These are phyloP conservation scores for Aspergillus cejpii DNA, from an alignment of 2,329 filamentous ascomycete species.

Conservation along the genomic window DNA sequence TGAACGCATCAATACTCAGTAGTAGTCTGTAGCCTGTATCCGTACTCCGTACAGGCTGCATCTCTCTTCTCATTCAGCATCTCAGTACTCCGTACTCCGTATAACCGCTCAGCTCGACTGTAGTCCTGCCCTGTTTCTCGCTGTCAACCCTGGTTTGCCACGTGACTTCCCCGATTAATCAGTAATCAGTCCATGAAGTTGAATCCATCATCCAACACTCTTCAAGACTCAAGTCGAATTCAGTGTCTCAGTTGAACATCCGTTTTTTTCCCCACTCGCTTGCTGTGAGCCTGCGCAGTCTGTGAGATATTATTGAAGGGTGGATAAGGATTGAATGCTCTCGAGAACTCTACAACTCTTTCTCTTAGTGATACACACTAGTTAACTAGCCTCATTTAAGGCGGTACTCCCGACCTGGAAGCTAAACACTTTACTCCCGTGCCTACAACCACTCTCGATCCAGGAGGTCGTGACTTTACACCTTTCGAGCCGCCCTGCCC, in stretches of 20 bases:
- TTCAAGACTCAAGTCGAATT: slow-evolving; percentile 18
- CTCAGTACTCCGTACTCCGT: too few relatives aligned
- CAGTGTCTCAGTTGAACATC: slow-evolving; percentile 6
- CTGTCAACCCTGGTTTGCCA: slow-evolving; percentile 1
- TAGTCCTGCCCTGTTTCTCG: background rate
- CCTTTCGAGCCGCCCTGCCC: slow-evolving; percentile 9
- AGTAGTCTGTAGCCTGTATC: too few relatives aligned
- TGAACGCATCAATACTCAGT: too few relatives aligned
- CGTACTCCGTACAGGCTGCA: too few relatives aligned
- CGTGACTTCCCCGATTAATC: slow-evolving; percentile 1
- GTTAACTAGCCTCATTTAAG: slow-evolving; percentile 22
- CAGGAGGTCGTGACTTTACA: slow-evolving; percentile 23
- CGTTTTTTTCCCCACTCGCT: slow-evolving; percentile 6
- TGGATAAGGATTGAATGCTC: slow-evolving; percentile 8
- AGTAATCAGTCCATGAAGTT: background rate
- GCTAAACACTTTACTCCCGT: slow-evolving; percentile 19
- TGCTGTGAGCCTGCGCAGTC: too few relatives aligned
- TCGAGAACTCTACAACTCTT: slow-evolving; percentile 10
- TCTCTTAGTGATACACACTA: slow-evolving; percentile 21
- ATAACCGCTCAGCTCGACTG: background rate
- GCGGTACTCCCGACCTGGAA: slow-evolving; percentile 22
- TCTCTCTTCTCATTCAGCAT: background rate
- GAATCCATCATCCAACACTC: slow-evolving; percentile 5
- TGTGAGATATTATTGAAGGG: slow-evolving; percentile 7
- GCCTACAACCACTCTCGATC: slow-evolving; percentile 14